These are phyloP conservation scores for Prunus dulcis DNA, from an alignment of 306 rosid species.

Conservation along the genomic window DNA sequence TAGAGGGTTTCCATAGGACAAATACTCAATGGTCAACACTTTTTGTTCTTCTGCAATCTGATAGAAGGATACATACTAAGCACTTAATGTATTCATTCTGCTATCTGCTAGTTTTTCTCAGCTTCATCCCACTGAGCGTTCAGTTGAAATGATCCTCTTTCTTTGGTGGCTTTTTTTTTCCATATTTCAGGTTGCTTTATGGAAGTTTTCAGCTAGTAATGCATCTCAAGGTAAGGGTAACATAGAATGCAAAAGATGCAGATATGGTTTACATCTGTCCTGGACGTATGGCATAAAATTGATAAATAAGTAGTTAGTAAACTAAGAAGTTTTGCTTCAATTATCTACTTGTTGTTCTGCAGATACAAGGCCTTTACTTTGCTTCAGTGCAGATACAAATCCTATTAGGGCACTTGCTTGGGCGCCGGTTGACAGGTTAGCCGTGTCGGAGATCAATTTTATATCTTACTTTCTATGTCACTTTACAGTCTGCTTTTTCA, in stretches of 20 bases:
- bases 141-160: neutral
- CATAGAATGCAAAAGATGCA: constrained; percentile 5
- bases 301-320: neutral
- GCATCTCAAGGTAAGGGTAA: constrained; percentile 57
- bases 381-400: constrained; percentile 78
- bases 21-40: neutral
- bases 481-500: neutral
- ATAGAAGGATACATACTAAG: neutral
- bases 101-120: neutral
- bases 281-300: constrained; percentile 22
- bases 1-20: neutral
- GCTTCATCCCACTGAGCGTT: neutral
- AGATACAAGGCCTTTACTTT: constrained; percentile 81
- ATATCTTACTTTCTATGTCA: neutral
- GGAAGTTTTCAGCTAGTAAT: constrained; percentile 66
- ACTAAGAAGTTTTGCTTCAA: constrained; percentile 6
- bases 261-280: constrained; percentile 14
- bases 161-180: constrained; percentile 2
- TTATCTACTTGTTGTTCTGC: constrained; percentile 32
- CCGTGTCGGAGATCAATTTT: constrained; percentile 7
- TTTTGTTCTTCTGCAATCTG: neutral
- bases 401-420: constrained; percentile 88
- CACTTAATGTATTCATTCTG: neutral
- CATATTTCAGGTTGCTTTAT: constrained; percentile 73
- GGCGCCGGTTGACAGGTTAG: constrained; percentile 88